phyloP scores from a whole-genome alignment of 129 eudicot species.

The Flaveria sonorensis region DNA sequence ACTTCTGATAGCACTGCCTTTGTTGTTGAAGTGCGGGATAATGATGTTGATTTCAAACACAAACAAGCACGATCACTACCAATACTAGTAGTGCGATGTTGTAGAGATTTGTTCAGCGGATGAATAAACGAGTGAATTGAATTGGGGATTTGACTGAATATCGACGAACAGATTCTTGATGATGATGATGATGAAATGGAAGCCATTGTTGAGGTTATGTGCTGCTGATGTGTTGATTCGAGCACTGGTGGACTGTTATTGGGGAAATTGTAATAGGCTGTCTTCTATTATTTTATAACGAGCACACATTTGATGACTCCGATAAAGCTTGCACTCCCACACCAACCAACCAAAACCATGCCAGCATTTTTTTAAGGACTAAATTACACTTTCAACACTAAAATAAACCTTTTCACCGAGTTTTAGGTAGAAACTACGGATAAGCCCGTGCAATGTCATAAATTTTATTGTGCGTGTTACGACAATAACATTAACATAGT shows the following conservation, averaged over 20 bases:
- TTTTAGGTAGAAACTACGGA: no score
- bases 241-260: neutral
- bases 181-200: slow-evolving; percentile 34
- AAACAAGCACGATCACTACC: neutral
- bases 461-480: no score
- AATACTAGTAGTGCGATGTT: neutral
- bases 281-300: neutral
- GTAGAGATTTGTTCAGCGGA: slow-evolving; percentile 6
- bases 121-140: slow-evolving; percentile 30
- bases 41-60: slow-evolving; percentile 22
- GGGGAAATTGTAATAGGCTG: neutral
- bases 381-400: no score
- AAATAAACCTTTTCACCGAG: no score
- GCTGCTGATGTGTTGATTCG: no score
- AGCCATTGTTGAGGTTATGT: neutral
- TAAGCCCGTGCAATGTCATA: no score
- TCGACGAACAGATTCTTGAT: slow-evolving; percentile 25
- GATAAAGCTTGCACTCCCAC: slow-evolving; percentile 18
- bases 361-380: no score
- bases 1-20: slow-evolving; percentile 49
- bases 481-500: no score
- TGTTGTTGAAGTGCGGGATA: slow-evolving; percentile 20
- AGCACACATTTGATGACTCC: slow-evolving; percentile 21
- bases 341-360: neutral
- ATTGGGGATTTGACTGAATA: slow-evolving; percentile 30